These are phyloP conservation scores for Pythium rishiriense DNA, from an alignment of 352 stramenopile genomes.

Conservation along the genomic window DNA sequence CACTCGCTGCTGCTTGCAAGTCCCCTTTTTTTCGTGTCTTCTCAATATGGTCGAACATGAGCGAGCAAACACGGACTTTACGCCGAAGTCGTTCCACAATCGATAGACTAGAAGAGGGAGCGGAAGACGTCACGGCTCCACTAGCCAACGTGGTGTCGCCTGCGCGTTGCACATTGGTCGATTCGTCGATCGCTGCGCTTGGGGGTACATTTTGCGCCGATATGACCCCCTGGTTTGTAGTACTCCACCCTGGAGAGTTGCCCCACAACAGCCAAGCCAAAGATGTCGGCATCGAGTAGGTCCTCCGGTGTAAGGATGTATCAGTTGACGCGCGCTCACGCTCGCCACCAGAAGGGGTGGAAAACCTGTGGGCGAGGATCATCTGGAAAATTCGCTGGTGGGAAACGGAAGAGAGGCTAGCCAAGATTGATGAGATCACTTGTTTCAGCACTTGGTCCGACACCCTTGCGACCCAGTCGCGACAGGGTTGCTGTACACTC, in stretches of 20 bases:
- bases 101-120: slow-evolving; percentile 6
- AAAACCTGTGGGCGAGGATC: background rate
- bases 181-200: no score
- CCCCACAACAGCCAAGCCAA: background rate
- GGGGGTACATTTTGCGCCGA: background rate
- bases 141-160: no score
- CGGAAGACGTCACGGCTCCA: background rate
- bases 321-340: background rate
- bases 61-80: slow-evolving; percentile 36
- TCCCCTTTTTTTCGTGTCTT: background rate
- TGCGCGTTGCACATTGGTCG: no score
- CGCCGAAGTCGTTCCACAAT: slow-evolving; percentile 33
- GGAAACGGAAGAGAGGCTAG: background rate
- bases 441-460: background rate
- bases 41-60: slow-evolving; percentile 28
- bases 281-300: background rate
- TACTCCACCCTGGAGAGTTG: background rate
- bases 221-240: background rate
- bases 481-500: background rate
- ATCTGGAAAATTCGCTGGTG: slow-evolving; percentile 1
- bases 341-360: no score
- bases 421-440: background rate
- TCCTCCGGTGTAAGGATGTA: background rate
- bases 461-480: background rate
- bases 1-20: background rate